Base-by-base conservation (phyloP, 176 grass and related monocot genomes). In the Oryza glumipatula region DNA sequence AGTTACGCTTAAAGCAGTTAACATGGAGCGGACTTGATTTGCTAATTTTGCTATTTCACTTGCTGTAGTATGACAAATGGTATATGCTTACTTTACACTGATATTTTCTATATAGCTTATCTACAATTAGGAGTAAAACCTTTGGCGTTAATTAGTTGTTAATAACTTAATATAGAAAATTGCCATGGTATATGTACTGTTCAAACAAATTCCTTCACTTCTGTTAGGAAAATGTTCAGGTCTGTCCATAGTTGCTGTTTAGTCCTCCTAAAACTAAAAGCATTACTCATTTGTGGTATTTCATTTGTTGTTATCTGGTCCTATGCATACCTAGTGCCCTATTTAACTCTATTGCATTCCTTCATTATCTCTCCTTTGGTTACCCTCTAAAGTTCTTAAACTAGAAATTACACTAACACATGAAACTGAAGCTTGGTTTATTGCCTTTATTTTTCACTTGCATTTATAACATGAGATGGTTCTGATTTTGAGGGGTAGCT, bases 1-100 rank as follows among this genome's bases (percentile, higher is more conserved):
- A 89, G 90, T 88, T 79, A 39, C 52, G n/a, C 72, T 77, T 48
- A 49, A 86, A 54, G 28, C n/a, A 61, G 60, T 68, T 38, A 68
- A 69, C 28, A 88, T 74, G 76, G 30, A 67, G 43, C 41, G 8
- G 6, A 65, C 72, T 79, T 64, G 15, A 49, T 65, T 54, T 67
- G 56, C 69, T 83, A 77, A 63, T 66, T 47, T 52, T 67, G 21
- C 21, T 44, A 76, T 69, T 52, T 52, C 9, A 7, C 11, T 63
- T 65, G 60, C 33, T 81, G 21, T 70, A 64, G 63, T 52, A 32
- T 15, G 8, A 33, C 14, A 78, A 83, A 11, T 22, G 73, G 22
- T 72, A 65, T 49, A 72, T 80, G 70, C 28, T 81, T 71, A 70
- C 49, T 65, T 13, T 80, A 77, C 35, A 38, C 51, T 58, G 71